Base-by-base conservation (phyloP, 176 grass and related monocot genomes). In the Eragrostis nindensis region DNA sequence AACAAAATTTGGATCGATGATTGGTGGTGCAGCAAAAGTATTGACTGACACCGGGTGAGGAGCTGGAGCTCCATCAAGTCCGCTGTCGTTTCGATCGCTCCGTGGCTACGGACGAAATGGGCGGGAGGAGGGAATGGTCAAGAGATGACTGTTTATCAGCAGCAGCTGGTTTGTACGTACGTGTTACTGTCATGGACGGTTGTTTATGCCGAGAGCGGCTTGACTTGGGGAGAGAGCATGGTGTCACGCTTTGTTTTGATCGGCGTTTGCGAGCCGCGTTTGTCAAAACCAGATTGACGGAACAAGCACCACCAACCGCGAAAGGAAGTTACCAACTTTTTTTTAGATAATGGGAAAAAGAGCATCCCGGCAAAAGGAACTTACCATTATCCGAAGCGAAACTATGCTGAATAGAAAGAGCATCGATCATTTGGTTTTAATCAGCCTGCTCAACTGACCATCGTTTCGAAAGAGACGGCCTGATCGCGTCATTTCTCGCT, bases 111-210 rank as follows among this genome's bases (percentile, higher is more conserved):
- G 27, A 24, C 43, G 75, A 46, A 40, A 65, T 22, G 26, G 65
- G 77, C 57, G n/a, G n/a, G n/a, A 57, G 66, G 44, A 56, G 62
- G 47, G 16, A 14, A 44, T 10, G 32, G 15, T 63, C 19, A 54
- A 43, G 21, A 10, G 44, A 32, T 45, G 3, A 52, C 12, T 18
- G 3, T 18, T 17, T 52, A 50, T 5, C 4, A 49, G 18, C 68
- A 57, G 29, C 62, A 60, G 10, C 14, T 12, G n/a, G 49, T 30
- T 63, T 16, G 29, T n/a, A n/a, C n/a, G n/a, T n/a, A n/a, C n/a
- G n/a, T 39, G 85, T 56, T 45, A 26, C 79, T 87, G 45, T 82
- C 79, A 17, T 11, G 40, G 55, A 39, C 65, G 47, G 45, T 64
- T 25, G 75, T 40, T 70, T 83, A 45, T 8, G 15, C 7, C 9